phyloP scores from a whole-genome alignment of 2,329 filamentous ascomycete species.

The Fusarium chlamydosporum region DNA sequence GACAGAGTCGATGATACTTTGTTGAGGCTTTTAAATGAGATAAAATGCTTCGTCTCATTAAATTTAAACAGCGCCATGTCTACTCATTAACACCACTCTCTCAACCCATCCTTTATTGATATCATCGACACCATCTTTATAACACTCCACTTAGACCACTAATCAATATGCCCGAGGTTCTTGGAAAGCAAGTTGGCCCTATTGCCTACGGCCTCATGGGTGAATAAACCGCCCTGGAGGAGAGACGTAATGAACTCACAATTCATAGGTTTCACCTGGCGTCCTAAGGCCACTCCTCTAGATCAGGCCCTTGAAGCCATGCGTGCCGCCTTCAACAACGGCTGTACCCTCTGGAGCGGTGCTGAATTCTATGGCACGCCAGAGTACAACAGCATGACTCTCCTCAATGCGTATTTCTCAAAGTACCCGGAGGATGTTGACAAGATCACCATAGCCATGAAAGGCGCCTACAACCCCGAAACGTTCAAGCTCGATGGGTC shows the following conservation, averaged over 20 bases:
- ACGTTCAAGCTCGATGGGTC: conserved; percentile 63
- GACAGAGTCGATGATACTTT: not conserved
- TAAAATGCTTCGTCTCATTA: not conserved
- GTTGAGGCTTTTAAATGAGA: not conserved
- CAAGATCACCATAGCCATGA: conserved; percentile 73
- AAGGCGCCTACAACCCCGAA: conserved; percentile 64
- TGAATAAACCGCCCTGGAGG: conserved; percentile 39
- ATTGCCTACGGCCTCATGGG: conserved; percentile 71
- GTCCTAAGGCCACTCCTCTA: conserved; percentile 56
- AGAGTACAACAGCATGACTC: conserved; percentile 69
- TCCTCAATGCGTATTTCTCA: conserved; percentile 73
- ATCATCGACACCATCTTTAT: not conserved
- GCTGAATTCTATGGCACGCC: conserved; percentile 75
- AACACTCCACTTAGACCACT: not conserved
- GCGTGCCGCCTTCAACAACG: conserved; percentile 63
- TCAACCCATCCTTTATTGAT: not conserved
- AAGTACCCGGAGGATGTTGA: conserved; percentile 74
- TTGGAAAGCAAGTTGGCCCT: conserved; percentile 62
- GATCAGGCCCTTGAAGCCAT: conserved; percentile 69
- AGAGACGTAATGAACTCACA: not conserved
- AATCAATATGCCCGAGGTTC: conserved; percentile 50
- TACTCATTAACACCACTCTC: not conserved
- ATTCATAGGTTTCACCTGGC: conserved; percentile 61
- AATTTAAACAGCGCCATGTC: conserved; percentile 7
- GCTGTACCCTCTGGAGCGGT: conserved; percentile 71